These are phyloP conservation scores for Podospora tetraspora DNA, from an alignment of 495 filamentous ascomycete species.

Conservation along the genomic window DNA sequence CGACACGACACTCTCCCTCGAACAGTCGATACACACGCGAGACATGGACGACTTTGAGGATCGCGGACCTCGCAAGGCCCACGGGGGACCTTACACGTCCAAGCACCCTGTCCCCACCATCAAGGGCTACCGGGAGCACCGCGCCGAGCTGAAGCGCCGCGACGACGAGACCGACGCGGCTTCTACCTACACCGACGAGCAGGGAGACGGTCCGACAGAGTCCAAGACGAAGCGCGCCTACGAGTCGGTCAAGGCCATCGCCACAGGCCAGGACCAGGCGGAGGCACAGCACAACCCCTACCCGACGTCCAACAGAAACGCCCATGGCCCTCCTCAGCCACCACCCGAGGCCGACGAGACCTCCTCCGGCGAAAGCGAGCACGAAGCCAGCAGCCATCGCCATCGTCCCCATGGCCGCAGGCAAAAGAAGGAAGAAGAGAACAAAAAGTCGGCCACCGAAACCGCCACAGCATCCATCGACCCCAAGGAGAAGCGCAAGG, in stretches of 20 bases:
- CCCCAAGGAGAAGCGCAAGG: constrained; percentile 54
- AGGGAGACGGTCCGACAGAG: constrained; percentile 18
- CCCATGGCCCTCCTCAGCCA: constrained; percentile 8
- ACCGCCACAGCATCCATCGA: constrained; percentile 41
- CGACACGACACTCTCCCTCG: not conserved
- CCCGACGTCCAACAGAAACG: constrained; percentile 36
- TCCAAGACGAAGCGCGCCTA: constrained; percentile 36
- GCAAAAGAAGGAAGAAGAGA: constrained; percentile 15
- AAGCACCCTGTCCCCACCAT: constrained; percentile 60
- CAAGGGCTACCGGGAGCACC: constrained; percentile 55
- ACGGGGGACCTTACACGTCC: constrained; percentile 49
- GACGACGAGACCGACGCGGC: constrained; percentile 39
- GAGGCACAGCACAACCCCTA: constrained; percentile 35
- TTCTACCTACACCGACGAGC: constrained; percentile 18
- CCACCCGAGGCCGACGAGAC: not conserved
- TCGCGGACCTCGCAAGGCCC: constrained; percentile 39
- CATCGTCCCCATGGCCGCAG: constrained; percentile 24
- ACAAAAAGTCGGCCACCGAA: constrained; percentile 50
- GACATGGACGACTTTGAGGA: constrained; percentile 42
- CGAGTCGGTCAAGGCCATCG: constrained; percentile 37
- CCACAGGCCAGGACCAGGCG: constrained; percentile 36
- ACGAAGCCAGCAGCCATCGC: constrained; percentile 32
- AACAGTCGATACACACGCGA: too few species aligned
- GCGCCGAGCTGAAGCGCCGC: constrained; percentile 41
- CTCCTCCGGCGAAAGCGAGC: constrained; percentile 38